These are phyloP conservation scores for Fusarium citri DNA, from an alignment of 2,329 filamentous ascomycete species.

Conservation along the genomic window DNA sequence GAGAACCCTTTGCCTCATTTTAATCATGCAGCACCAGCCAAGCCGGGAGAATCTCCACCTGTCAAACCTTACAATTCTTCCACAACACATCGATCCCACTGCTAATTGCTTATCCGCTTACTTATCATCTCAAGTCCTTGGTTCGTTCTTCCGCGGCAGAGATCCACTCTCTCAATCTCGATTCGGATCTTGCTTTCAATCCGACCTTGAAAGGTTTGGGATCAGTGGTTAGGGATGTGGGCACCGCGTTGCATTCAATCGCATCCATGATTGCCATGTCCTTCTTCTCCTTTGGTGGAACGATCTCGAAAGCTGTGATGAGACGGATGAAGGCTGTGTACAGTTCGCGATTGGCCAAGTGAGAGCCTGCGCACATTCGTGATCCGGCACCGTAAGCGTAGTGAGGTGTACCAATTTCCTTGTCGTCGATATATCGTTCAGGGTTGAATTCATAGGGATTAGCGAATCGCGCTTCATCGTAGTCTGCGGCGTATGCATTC, in stretches of 20 bases:
- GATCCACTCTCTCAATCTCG: slow-evolving; percentile 64
- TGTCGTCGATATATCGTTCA: slow-evolving; percentile 73
- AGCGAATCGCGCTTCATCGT: slow-evolving; percentile 76
- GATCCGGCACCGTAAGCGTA: slow-evolving; percentile 72
- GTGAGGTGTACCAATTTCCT: slow-evolving; percentile 67
- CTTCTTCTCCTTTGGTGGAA: slow-evolving; percentile 56
- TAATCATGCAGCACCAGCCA: slow-evolving; percentile 1
- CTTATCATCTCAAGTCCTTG: slow-evolving; percentile 49
- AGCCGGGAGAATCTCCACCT: slow-evolving; percentile 11
- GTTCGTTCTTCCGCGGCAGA: slow-evolving; percentile 63
- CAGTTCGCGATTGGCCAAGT: slow-evolving; percentile 72
- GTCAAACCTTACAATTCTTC: slow-evolving; percentile 23
- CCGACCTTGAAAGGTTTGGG: slow-evolving; percentile 70
- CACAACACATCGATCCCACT: slow-evolving; percentile 10
- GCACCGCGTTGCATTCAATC: slow-evolving; percentile 66
- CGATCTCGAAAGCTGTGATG: slow-evolving; percentile 68
- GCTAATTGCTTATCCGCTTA: slow-evolving; percentile 8
- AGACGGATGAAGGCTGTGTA: slow-evolving; percentile 70
- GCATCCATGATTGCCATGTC: slow-evolving; percentile 67
- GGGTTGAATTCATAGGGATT: slow-evolving; percentile 72
- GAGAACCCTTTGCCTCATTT: slow-evolving; percentile 15
- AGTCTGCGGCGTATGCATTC: slow-evolving; percentile 81
- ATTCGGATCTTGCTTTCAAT: slow-evolving; percentile 57
- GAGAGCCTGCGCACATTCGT: slow-evolving; percentile 72
- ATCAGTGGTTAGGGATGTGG: slow-evolving; percentile 70